A percentile compares a stretch with the other conserved stretches of the same genome.
These are phyloP conservation scores for Periglandula ipomoeae DNA, from an alignment of 2,329 filamentous ascomycete species.

Conservation along the genomic window DNA sequence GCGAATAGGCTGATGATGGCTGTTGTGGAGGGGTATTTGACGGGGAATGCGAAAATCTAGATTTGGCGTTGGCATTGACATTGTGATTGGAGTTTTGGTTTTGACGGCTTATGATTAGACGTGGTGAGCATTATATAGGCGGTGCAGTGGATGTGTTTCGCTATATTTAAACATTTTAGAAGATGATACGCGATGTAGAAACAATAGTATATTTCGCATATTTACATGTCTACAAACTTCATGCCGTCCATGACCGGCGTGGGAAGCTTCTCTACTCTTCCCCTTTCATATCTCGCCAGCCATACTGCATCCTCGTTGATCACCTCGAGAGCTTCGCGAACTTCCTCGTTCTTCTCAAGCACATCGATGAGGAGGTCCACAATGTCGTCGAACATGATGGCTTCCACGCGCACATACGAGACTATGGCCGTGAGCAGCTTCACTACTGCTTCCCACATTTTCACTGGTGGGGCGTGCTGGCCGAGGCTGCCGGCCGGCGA, in stretches of 20 bases:
- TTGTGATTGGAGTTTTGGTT: no score
- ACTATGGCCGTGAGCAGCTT: conserved; percentile 52
- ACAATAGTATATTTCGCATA: no score
- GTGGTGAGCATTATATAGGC: no score
- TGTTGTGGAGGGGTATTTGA: conserved; percentile 66
- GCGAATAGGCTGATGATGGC: conserved; percentile 80
- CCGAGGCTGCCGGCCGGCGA: conserved; percentile 34
- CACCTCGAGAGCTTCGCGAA: conserved; percentile 48
- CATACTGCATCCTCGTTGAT: conserved; percentile 71
- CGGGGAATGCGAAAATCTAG: conserved; percentile 43
- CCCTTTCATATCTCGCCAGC: conserved; percentile 48
- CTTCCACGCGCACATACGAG: conserved; percentile 53
- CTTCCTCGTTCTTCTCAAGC: conserved; percentile 34
- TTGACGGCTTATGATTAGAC: no score
- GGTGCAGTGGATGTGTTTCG: no score
- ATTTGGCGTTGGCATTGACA: neutral
- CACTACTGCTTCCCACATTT: conserved; percentile 56
- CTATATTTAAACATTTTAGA: no score
- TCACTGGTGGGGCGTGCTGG: conserved; percentile 50
- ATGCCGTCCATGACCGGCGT: conserved; percentile 34
- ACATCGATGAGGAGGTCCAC: conserved; percentile 50
- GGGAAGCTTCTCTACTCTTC: conserved; percentile 26
- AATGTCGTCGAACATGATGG: conserved; percentile 63
- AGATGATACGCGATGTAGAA: no score
- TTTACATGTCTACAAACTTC: conserved; percentile 25